Percentiles rank a stretch among this genome's conserved stretches.
phyloP scores from a whole-genome alignment of 2,329 filamentous ascomycete genomes.

The Teratosphaeria viscida region DNA sequence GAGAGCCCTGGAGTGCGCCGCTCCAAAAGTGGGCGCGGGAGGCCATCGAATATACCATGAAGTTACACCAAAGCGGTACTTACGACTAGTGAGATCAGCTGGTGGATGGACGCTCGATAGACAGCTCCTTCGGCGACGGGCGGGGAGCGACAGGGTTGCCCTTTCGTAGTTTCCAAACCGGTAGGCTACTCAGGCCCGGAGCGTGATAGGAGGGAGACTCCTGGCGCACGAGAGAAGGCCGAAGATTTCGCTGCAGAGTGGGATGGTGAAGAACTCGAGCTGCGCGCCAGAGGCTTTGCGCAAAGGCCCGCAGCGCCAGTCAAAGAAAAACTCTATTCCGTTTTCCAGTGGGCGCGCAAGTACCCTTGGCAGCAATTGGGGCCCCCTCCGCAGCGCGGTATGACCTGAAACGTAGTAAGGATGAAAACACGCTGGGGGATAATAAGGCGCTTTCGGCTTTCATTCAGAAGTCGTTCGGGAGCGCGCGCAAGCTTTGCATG shows the following conservation, averaged over 20 bases:
- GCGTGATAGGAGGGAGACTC: not conserved
- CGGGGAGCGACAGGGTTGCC: not conserved
- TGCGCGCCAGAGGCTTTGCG: not conserved
- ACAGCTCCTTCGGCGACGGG: not conserved
- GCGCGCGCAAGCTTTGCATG: not conserved
- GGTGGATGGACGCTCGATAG: not conserved
- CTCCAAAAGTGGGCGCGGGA: not conserved
- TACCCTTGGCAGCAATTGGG: not conserved
- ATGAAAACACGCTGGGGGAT: not conserved
- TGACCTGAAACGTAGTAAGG: not conserved
- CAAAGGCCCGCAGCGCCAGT: not conserved
- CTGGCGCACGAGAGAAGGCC: constrained; percentile 1
- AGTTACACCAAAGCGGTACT: constrained; percentile 6
- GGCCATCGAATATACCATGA: constrained; percentile 2
- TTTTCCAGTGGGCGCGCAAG: not conserved
- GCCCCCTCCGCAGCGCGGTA: not conserved
- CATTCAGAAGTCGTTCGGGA: not conserved
- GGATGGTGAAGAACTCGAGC: not conserved
- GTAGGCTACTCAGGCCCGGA: constrained; percentile 1
- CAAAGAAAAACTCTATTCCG: not conserved
- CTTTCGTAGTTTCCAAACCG: not conserved
- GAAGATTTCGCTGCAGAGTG: not conserved
- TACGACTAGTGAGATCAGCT: constrained; percentile 3
- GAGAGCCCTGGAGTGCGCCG: not conserved
- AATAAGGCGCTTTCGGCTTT: not conserved